Percentiles rank a stretch among this genome's conserved stretches.
Evolutionary conservation across 2,329 filamentous ascomycete species (phyloP).

Genomic region (Cadophora malorum): DNA sequence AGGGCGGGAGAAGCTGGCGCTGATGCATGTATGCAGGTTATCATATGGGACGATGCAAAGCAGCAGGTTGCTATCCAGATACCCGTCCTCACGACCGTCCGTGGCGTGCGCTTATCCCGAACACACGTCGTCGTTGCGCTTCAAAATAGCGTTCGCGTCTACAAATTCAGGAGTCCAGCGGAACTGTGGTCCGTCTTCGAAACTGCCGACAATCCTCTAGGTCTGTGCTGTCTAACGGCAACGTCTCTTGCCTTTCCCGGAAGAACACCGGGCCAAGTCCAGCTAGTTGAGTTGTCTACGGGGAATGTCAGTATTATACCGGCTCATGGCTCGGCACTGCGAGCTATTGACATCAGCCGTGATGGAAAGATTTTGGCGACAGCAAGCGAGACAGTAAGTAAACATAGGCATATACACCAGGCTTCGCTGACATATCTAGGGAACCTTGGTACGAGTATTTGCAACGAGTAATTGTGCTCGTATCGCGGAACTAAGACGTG

Average conservation of each 20-base stretch:
- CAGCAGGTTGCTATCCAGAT: conserved; percentile 77
- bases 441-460: conserved; percentile 88
- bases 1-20: conserved; percentile 6
- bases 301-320: conserved; percentile 92
- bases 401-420: not conserved
- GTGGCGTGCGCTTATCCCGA: conserved; percentile 78
- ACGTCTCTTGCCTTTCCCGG: conserved; percentile 84
- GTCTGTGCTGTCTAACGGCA: conserved; percentile 78
- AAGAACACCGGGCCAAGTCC: conserved; percentile 85
- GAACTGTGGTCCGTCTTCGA: conserved; percentile 77
- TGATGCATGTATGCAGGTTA: conserved; percentile 57
- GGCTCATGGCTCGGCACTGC: conserved; percentile 80
- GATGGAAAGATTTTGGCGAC: conserved; percentile 86
- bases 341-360: conserved; percentile 78
- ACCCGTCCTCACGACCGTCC: conserved; percentile 79
- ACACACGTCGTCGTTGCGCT: conserved; percentile 81
- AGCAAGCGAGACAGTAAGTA: conserved; percentile 76
- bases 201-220: conserved; percentile 83
- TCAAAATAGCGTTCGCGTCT: conserved; percentile 81
- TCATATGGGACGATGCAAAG: conserved; percentile 91
- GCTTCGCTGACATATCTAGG: conserved; percentile 52
- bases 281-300: conserved; percentile 79
- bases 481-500: conserved; percentile 83
- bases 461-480: conserved; percentile 80
- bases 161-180: conserved; percentile 77